phyloP scores from a whole-genome alignment of 164 flowering plant species.

The Magnolia sinica region DNA sequence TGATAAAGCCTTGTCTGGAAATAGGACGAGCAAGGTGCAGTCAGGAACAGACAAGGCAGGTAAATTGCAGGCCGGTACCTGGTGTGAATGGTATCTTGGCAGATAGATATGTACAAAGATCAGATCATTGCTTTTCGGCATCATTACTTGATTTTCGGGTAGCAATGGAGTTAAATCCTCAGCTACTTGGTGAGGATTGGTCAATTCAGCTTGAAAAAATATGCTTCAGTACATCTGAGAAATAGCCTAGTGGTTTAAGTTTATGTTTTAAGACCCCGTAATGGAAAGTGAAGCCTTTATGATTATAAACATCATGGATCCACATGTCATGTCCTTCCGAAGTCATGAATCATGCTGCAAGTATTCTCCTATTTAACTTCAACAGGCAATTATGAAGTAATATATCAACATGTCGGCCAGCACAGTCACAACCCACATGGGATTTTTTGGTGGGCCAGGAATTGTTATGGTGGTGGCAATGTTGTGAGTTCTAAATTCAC shows the following conservation, averaged over 20 bases:
- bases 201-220: slow-evolving; percentile 64
- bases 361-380: not conserved
- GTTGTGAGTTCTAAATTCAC: slow-evolving; percentile 8
- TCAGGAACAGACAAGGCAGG: slow-evolving; percentile 22
- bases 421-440: not conserved
- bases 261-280: not conserved
- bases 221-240: slow-evolving; percentile 31
- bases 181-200: slow-evolving; percentile 78
- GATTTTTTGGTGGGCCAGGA: not conserved
- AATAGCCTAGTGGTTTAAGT: slow-evolving; percentile 27
- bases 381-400: not conserved
- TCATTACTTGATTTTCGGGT: slow-evolving; percentile 60
- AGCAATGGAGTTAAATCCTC: slow-evolving; percentile 73
- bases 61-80: slow-evolving; percentile 11
- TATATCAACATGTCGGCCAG: not conserved
- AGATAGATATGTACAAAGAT: slow-evolving; percentile 19
- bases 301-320: not conserved
- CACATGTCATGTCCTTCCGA: not conserved
- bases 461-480: not conserved
- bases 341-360: not conserved
- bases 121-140: slow-evolving; percentile 19
- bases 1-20: slow-evolving; percentile 63
- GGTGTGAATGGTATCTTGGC: slow-evolving; percentile 27
- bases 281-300: not conserved
- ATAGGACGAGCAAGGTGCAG: slow-evolving; percentile 46